Percentiles rank a stretch among this genome's conserved stretches.
Evolutionary conservation across 2,329 filamentous ascomycete genomes (phyloP).

Genomic region (Metarhizium album): DNA sequence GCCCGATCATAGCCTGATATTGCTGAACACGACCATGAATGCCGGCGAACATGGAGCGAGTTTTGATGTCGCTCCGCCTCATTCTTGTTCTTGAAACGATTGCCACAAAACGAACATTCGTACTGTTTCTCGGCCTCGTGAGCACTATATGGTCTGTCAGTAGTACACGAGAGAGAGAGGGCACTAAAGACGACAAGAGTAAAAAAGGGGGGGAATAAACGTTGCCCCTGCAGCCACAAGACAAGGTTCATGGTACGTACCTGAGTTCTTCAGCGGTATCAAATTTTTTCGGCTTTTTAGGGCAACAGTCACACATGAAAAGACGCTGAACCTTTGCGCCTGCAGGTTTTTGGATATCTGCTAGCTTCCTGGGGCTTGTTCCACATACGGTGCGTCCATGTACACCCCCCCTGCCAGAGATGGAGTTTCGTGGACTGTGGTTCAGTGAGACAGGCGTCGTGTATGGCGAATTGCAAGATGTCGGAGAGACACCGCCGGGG

Average conservation of each 20-base stretch:
- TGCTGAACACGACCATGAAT: conserved; percentile 95
- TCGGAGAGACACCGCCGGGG: conserved; percentile 40
- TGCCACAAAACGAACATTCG: conserved; percentile 82
- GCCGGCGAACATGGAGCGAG: conserved; percentile 78
- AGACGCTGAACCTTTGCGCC: conserved; percentile 41
- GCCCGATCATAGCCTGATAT: conserved; percentile 67
- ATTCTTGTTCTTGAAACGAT: conserved; percentile 98
- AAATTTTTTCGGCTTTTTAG: conserved; percentile 95
- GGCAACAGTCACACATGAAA: conserved; percentile 82
- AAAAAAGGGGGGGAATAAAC: too few species aligned
- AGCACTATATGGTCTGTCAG: conserved; percentile 37
- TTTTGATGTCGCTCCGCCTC: conserved; percentile 95
- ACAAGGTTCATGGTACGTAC: too few species aligned
- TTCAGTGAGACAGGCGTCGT: conserved; percentile 36
- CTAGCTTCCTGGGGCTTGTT: conserved; percentile 40
- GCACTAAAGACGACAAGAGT: too few species aligned
- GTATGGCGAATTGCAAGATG: conserved; percentile 38
- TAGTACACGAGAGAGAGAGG: background rate
- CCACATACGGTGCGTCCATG: conserved; percentile 38
- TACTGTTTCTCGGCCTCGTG: conserved; percentile 97
- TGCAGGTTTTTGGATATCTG: conserved; percentile 36
- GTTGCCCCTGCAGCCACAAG: too few species aligned
- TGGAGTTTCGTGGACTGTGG: conserved; percentile 37
- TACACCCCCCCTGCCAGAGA: conserved; percentile 25
- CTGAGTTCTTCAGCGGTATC: conserved; percentile 72